phyloP scores from a whole-genome alignment of 768 basidiomycete genomes.

The Leccinum imitatum region DNA sequence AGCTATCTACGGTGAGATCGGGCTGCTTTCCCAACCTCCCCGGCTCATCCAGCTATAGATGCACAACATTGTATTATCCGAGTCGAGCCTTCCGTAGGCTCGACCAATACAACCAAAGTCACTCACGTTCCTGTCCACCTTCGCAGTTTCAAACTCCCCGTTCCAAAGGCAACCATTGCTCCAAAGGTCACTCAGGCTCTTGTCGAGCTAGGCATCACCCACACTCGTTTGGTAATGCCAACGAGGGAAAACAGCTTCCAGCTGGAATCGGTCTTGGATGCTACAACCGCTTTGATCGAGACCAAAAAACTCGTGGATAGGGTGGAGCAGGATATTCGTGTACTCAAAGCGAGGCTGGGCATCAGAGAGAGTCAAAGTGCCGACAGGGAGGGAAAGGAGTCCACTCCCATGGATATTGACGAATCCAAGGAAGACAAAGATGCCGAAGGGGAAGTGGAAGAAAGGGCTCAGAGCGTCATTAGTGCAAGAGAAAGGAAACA shows the following conservation, averaged over 20 bases:
- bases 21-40: background rate
- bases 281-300: constrained; percentile 75
- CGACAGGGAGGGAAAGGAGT: constrained; percentile 38
- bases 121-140: constrained; percentile 79
- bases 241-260: constrained; percentile 77
- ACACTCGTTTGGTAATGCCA: constrained; percentile 88
- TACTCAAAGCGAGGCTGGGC: constrained; percentile 61
- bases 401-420: constrained; percentile 52
- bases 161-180: constrained; percentile 70
- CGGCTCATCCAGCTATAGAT: constrained; percentile 44
- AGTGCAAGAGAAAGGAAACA: constrained; percentile 62
- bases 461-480: constrained; percentile 63
- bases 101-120: constrained; percentile 54
- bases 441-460: constrained; percentile 45
- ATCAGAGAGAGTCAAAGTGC: constrained; percentile 47
- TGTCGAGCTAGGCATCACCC: constrained; percentile 70
- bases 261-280: constrained; percentile 72
- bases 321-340: constrained; percentile 80
- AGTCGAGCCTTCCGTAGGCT: constrained; percentile 51
- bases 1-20: constrained; percentile 53
- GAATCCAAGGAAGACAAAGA: constrained; percentile 35
- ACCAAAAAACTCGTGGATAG: constrained; percentile 86
- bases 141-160: constrained; percentile 83
- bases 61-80: constrained; percentile 72
- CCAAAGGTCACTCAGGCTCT: constrained; percentile 78